A percentile compares a stretch with the other conserved stretches of the same genome.
Evolutionary conservation across 805 yeast genomes (phyloP).

Genomic region (Metschnikowia lunata): DNA sequence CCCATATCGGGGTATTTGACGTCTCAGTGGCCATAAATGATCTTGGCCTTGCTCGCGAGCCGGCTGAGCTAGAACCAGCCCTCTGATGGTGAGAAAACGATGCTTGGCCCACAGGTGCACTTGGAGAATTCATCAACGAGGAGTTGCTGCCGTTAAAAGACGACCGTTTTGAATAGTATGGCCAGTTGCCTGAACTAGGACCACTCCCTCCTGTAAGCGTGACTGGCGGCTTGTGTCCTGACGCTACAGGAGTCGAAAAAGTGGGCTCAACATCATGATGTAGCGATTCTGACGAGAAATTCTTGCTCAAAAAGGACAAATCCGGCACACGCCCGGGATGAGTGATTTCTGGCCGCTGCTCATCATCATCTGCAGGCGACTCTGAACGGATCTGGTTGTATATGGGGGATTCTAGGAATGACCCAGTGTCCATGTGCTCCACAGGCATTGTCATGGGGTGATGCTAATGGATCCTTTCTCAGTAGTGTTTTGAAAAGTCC

Average conservation of each 20-base stretch:
- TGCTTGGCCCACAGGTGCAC: constrained; percentile 15
- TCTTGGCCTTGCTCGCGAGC: constrained; percentile 28
- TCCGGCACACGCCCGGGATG: constrained; percentile 16
- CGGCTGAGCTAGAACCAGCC: constrained; percentile 9
- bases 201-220: too few relatives aligned
- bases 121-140: constrained; percentile 11
- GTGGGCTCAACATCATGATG: constrained; percentile 8
- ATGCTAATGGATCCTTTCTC: too few relatives aligned
- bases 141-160: constrained; percentile 9
- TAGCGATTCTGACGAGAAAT: constrained; percentile 37
- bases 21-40: constrained; percentile 32
- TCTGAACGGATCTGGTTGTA: constrained; percentile 1
- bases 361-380: constrained; percentile 6
- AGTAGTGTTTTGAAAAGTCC: not conserved
- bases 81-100: constrained; percentile 13
- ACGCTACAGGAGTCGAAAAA: constrained; percentile 7
- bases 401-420: constrained; percentile 1
- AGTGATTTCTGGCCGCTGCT: constrained; percentile 1
- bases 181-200: not conserved
- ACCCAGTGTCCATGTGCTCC: not conserved
- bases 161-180: constrained; percentile 7
- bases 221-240: not conserved
- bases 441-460: not conserved
- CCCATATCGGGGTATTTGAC: constrained; percentile 25
- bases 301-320: constrained; percentile 33